Conservation (phyloP, 257 asterid genomes). For the Fraxinus quadrangulata region DNA sequence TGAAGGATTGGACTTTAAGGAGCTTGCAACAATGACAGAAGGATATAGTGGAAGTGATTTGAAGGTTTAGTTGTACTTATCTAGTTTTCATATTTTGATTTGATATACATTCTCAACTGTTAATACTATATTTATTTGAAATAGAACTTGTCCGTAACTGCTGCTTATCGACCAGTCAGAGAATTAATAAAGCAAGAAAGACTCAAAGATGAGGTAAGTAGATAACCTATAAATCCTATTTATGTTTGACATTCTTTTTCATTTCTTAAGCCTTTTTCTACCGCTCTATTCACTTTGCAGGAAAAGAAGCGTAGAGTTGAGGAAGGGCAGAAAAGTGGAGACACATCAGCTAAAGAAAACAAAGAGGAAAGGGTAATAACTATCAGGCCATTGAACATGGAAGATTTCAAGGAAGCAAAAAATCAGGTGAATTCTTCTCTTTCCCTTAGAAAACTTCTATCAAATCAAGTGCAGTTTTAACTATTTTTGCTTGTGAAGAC, state of each 20-base stretch:
- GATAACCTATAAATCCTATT: neutral
- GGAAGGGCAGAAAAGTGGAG: conserved; percentile 33
- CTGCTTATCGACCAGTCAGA: conserved; percentile 91
- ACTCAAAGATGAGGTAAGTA: conserved; percentile 49
- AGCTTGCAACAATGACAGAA: conserved; percentile 78
- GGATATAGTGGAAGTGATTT: conserved; percentile 90
- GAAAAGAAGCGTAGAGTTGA: conserved; percentile 45
- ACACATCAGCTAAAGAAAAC: conserved; percentile 23
- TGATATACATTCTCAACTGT: neutral
- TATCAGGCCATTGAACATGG: conserved; percentile 76
- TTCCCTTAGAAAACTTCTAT: neutral
- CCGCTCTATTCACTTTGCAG: conserved; percentile 19
- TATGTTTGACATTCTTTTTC: neutral
- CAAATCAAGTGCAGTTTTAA: neutral
- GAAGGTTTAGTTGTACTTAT: conserved; percentile 49
- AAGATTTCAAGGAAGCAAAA: conserved; percentile 73
- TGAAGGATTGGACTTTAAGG: conserved; percentile 53
- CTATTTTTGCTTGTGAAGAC: neutral
- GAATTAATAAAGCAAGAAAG: conserved; percentile 79
- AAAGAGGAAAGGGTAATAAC: conserved; percentile 59
- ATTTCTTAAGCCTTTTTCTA: neutral
- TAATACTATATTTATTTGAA: conserved; percentile 17
- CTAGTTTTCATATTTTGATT: conserved; percentile 1
- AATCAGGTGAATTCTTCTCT: conserved; percentile 52
- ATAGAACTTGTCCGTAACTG: conserved; percentile 82